Evolutionary conservation across 2,329 filamentous ascomycete species (phyloP), one percentile per base, ranked within the genome.

Genomic region (Calonectria henricotiae): DNA sequence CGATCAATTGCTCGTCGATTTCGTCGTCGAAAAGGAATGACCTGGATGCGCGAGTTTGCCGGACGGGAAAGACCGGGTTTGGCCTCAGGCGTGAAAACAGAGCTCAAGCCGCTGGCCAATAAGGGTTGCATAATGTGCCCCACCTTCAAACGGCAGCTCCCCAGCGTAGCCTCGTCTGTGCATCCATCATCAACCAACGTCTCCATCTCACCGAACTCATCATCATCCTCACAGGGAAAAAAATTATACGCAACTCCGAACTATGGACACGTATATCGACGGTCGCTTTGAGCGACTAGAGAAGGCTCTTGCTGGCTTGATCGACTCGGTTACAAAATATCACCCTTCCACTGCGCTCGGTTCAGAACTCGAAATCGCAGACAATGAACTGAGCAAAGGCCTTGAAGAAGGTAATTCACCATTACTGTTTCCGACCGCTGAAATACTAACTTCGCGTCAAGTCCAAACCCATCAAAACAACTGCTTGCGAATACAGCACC

Each of bases 271-370:
- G 55, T 83, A 87, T 60, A 86, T 93, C 7, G 89, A 92, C 72
- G 80, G 78, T 54, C 89, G 88, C 76, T 92, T 93, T 70, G 89
- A 92, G 79, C 89, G 90, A 60, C 85, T 93, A 35, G 91, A 93
- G 76, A 89, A 88, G 76, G 89, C 90, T 1, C 85, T 97, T 23
- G 87, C 89, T 13, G 90, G 85, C 32, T 86, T 97, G 39, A 91
- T 95, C 75, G 93, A 95, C 80, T 95, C 93, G 0, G 92, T 97
- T 72, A 88, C 93, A 6, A 93, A 94, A 73, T 96, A 95, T 83
- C 94, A 95, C 77, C 94, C 94, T 0, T 93, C 92, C 7, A 85
- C 89, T 5, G 82, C 86, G 41, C 89, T 91, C 30, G 93, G 92
- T 6, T 85, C 89, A 67, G 92, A 95, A 73, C 89, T 97, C 11